A percentile compares a stretch with the other conserved stretches of the same genome.
Conservation (phyloP, 2,329 filamentous ascomycete species). For the Teratosphaeria gauchensis region DNA sequence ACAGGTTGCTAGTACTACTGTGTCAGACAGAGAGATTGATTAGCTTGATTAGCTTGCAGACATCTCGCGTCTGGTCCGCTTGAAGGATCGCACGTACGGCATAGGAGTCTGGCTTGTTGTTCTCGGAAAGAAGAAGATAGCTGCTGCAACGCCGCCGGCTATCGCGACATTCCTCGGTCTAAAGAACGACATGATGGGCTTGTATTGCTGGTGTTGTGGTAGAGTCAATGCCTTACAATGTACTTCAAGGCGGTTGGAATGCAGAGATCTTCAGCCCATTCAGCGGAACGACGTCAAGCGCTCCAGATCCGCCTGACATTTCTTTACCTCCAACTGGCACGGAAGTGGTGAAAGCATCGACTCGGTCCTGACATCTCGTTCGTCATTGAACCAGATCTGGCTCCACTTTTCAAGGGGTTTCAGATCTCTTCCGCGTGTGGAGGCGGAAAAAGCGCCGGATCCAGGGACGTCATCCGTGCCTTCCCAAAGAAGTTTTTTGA, state of each 20-base stretch:
- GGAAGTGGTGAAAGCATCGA: neutral
- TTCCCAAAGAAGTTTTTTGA: neutral
- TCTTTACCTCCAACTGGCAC: neutral
- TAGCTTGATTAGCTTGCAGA: neutral
- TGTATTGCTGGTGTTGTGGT: neutral
- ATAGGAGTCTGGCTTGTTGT: constrained; percentile 3
- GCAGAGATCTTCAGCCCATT: neutral
- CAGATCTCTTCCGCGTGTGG: neutral
- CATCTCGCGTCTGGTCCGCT: neutral
- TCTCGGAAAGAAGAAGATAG: constrained; percentile 16
- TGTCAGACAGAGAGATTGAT: constrained; percentile 1
- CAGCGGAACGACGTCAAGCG: neutral
- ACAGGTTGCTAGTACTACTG: constrained; percentile 13
- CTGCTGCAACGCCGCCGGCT: constrained; percentile 16
- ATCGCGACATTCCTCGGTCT: constrained; percentile 23
- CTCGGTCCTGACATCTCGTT: neutral
- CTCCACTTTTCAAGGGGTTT: neutral
- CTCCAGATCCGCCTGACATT: neutral
- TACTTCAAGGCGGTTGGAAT: neutral
- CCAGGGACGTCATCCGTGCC: neutral
- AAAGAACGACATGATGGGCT: constrained; percentile 16
- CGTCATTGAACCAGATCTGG: neutral
- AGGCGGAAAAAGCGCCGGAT: neutral
- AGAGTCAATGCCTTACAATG: neutral
- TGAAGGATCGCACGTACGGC: neutral